phyloP scores from a whole-genome alignment of 805 yeast species.

The Yamadazyma paraphyllophila region DNA sequence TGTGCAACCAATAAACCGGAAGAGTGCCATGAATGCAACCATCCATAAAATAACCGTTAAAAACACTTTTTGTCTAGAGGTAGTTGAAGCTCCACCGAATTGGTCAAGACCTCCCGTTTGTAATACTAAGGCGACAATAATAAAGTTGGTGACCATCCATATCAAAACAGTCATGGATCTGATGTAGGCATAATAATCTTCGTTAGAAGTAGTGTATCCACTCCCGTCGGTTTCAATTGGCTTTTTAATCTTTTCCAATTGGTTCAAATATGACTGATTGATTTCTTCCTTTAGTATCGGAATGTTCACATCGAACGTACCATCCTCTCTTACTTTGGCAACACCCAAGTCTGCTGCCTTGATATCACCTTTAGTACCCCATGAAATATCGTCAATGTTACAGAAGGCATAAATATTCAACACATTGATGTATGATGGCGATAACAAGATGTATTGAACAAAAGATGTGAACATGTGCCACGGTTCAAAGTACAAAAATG shows the following conservation, averaged over 20 bases:
- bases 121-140: conserved; percentile 41
- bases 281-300: conserved; percentile 49
- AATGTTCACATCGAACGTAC: conserved; percentile 55
- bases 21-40: conserved; percentile 58
- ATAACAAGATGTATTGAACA: conserved; percentile 47
- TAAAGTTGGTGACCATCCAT: conserved; percentile 45
- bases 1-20: conserved; percentile 54
- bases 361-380: conserved; percentile 75
- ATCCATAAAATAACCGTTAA: conserved; percentile 58
- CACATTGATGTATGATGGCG: conserved; percentile 54
- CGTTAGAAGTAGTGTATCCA: conserved; percentile 27
- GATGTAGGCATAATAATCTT: conserved; percentile 46
- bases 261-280: conserved; percentile 51
- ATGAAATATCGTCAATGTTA: conserved; percentile 68
- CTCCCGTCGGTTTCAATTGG: conserved; percentile 36
- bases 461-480: conserved; percentile 65
- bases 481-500: conserved; percentile 59
- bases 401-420: conserved; percentile 67
- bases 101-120: conserved; percentile 46
- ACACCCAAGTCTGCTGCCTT: conserved; percentile 57
- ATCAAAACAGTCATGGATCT: conserved; percentile 46
- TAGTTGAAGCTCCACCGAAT: conserved; percentile 30
- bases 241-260: conserved; percentile 50
- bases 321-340: conserved; percentile 52
- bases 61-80: conserved; percentile 39